These are phyloP conservation scores for Filosporella fistucella DNA, from an alignment of 495 filamentous ascomycete species.

Conservation along the genomic window DNA sequence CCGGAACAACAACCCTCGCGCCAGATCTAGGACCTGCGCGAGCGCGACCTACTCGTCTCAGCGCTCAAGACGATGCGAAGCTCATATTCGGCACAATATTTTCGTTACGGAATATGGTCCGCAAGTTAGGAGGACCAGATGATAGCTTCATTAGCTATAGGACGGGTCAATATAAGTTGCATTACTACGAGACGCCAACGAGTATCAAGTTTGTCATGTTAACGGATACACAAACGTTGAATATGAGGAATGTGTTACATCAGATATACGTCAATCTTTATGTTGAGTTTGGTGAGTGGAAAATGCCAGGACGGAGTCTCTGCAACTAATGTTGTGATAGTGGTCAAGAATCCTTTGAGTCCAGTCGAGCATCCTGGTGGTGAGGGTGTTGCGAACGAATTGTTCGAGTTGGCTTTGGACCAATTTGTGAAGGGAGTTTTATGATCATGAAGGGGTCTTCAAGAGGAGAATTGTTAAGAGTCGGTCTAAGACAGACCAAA, in stretches of 20 bases:
- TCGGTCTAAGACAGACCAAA: background rate
- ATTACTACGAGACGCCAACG: constrained; percentile 97
- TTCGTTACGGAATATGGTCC: constrained; percentile 93
- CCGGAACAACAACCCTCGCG: constrained; percentile 13
- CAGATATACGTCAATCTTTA: constrained; percentile 98
- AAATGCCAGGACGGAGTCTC: background rate
- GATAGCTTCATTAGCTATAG: constrained; percentile 89
- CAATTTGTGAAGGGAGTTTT: constrained; percentile 60
- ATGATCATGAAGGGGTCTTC: no score
- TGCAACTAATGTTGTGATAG: constrained; percentile 36
- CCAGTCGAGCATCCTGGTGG: constrained; percentile 87
- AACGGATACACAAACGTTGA: constrained; percentile 83
- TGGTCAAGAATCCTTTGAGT: constrained; percentile 91
- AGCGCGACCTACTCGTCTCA: constrained; percentile 39
- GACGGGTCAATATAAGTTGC: constrained; percentile 93
- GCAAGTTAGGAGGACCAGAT: constrained; percentile 86
- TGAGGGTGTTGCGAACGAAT: constrained; percentile 84
- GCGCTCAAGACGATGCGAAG: constrained; percentile 85
- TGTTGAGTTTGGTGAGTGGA: constrained; percentile 78
- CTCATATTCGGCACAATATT: constrained; percentile 96
- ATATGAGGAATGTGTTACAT: constrained; percentile 88
- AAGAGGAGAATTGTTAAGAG: no score
- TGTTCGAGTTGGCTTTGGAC: constrained; percentile 89
- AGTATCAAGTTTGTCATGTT: constrained; percentile 95
- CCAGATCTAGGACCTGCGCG: constrained; percentile 19